Conservation (phyloP, 805 yeast species). For the Starmerella floricola region DNA sequence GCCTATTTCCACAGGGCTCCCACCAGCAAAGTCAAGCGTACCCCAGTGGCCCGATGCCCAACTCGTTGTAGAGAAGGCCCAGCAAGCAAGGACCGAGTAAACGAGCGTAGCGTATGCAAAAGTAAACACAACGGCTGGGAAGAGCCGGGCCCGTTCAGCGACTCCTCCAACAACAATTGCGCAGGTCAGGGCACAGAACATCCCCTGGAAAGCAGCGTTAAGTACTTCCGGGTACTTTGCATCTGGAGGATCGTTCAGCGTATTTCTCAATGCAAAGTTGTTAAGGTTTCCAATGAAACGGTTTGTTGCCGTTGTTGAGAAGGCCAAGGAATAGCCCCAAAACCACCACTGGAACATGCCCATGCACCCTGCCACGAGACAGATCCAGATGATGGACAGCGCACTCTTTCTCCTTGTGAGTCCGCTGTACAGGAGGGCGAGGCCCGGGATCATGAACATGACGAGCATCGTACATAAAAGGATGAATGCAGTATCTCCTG, state of each 20-base stretch:
- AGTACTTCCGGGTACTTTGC: conserved; percentile 66
- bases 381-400: conserved; percentile 69
- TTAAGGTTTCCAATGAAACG: conserved; percentile 79
- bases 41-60: conserved; percentile 86
- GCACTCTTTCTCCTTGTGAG: conserved; percentile 85
- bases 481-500: conserved; percentile 32
- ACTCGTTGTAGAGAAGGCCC: conserved; percentile 90
- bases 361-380: conserved; percentile 58
- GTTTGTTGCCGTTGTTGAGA: conserved; percentile 65
- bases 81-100: conserved; percentile 86
- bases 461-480: conserved; percentile 40
- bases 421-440: conserved; percentile 86
- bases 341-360: conserved; percentile 88
- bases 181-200: conserved; percentile 82
- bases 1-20: conserved; percentile 90
- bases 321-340: conserved; percentile 95
- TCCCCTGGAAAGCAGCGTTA: conserved; percentile 77
- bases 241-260: conserved; percentile 38
- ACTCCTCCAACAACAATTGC: conserved; percentile 87
- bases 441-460: conserved; percentile 87
- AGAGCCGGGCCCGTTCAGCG: conserved; percentile 83
- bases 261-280: conserved; percentile 67
- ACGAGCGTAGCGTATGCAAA: conserved; percentile 86
- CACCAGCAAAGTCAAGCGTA: conserved; percentile 93
- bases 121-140: conserved; percentile 70